Evolutionary conservation across 306 rosid species (phyloP), one percentile per base, ranked within the genome.

Genomic region (Lagenaria siceraria): DNA sequence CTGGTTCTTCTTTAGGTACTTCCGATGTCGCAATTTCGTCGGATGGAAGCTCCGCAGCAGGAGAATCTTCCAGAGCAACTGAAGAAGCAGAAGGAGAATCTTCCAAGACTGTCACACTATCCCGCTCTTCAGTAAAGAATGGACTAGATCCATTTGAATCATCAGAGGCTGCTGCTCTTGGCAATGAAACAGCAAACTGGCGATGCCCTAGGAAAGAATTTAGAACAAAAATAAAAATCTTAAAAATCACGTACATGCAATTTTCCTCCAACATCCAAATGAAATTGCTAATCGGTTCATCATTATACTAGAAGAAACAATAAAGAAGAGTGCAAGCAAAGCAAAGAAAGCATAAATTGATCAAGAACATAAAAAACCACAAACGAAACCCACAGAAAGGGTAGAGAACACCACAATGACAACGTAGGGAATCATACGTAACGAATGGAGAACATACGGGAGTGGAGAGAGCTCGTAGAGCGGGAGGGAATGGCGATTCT

Each of bases 1-100:
- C 77, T 1, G 78, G 65, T 51, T 77, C 86, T 62, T 84, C 83
- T 40, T 87, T 78, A 14, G 83, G 63, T 21, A 49, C 85, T 81
- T 81, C 89, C 53, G 78, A 51, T 7, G 63, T 59, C 24, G 43
- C 60, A 29, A 49, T 35, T 46, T 10, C 83, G 60, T 19, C 46
- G 27, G 62, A 82, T 8, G 10, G 38, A 10, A 79, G 78, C 59
- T 55, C 79, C 58, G 60, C 84, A 7, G 77, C 72, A 7, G 78
- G 31, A 51, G 63, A 59, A 40, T 80, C 84, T 33, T 84, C 82
- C 56, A 79, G 12, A 1, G 80, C 35, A 4, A 80, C 63, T 8
- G 70, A 63, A 63, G 70, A 63, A 63, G 24, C 70, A 63, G 70
- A 17, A 63, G 70, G 18, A 64, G 46, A 63, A 31, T 61, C 68